Evolutionary conservation across 2,329 filamentous ascomycete species (phyloP), one percentile per base, ranked within the genome.

Genomic region (Stachybotrys echinatus): DNA sequence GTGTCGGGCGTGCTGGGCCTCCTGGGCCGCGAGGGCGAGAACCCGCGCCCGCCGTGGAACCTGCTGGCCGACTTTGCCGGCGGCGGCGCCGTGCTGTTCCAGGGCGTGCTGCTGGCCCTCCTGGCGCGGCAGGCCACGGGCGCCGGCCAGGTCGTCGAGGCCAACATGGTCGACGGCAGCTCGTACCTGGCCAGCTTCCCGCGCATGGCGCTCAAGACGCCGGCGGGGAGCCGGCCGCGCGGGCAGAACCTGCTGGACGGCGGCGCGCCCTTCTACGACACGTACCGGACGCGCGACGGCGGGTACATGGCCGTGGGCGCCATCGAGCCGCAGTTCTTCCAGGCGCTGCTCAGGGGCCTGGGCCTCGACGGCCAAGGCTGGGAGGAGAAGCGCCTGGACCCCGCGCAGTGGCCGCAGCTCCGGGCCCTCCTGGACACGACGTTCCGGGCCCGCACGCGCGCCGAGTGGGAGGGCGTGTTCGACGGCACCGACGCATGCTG

Each of bases 121-220:
- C 61, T 95, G 10, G 77, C 83, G 14, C 74, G 90, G 31, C 72
- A 76, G 45, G 71, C 68, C 42, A 84, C 75, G 0, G 89, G 89
- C 0, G 72, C 71, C 2, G 92, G 92, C 0, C 92, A 96, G 70
- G 85, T 96, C 12, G 91, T 97, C 8, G 90, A 96, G 71, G 89
- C 89, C 17, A 96, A 95, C 67, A 97, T 97, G 92, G 92, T 96
- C 12, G 92, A 97, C 70, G 92, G 92, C 8, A 82, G 80, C 20
- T 81, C 84, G 34, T 92, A 92, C 66, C 72, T 97, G 22, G 85
- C 86, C 2, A 87, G 84, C 0, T 92, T 92, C 70, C 85, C 88
- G 47, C 77, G 92, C 31, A 73, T 95, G 53, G 75, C 76, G 23
- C 74, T 77, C 53, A 84, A 85, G 63, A 84, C 75, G 6, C 76